A percentile compares a stretch with the other conserved stretches of the same genome.
Conservation (phyloP, 805 yeast species). For the Ogataea trehaloabstinens region DNA sequence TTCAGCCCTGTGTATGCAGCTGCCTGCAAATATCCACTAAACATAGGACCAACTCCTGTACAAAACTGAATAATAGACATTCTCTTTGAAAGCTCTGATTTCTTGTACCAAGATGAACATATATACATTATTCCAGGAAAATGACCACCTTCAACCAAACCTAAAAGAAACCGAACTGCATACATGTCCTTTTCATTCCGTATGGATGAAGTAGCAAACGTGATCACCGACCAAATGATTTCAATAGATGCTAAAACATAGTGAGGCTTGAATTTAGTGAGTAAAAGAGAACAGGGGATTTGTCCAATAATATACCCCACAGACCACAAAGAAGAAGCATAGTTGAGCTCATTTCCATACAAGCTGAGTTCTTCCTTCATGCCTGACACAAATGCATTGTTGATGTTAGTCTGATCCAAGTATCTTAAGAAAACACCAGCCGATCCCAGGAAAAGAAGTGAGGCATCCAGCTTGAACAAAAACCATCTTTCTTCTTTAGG, state of each 20-base stretch:
- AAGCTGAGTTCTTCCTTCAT: slow-evolving; percentile 48
- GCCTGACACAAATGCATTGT: slow-evolving; percentile 58
- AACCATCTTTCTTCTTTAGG: slow-evolving; percentile 1
- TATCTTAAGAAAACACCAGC: neutral
- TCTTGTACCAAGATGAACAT: slow-evolving; percentile 54
- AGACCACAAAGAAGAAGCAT: slow-evolving; percentile 19
- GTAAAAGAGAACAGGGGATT: slow-evolving; percentile 56
- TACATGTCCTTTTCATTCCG: slow-evolving; percentile 39
- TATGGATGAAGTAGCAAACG: slow-evolving; percentile 8
- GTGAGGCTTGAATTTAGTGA: slow-evolving; percentile 6
- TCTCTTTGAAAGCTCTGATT: slow-evolving; percentile 56
- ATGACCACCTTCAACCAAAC: slow-evolving; percentile 51
- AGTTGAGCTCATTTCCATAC: slow-evolving; percentile 19
- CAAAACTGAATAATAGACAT: slow-evolving; percentile 61
- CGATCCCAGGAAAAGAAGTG: neutral
- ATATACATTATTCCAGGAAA: slow-evolving; percentile 39
- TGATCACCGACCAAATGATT: slow-evolving; percentile 27
- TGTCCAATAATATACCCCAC: slow-evolving; percentile 58
- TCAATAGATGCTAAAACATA: slow-evolving; percentile 17
- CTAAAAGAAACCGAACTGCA: slow-evolving; percentile 57
- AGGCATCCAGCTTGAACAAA: neutral
- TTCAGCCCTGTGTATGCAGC: slow-evolving; percentile 45
- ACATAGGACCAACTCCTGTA: slow-evolving; percentile 57
- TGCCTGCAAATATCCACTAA: slow-evolving; percentile 60
- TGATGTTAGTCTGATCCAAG: neutral